Conservation (phyloP, 2,329 filamentous ascomycete genomes). For the Talaromyces sp. region DNA sequence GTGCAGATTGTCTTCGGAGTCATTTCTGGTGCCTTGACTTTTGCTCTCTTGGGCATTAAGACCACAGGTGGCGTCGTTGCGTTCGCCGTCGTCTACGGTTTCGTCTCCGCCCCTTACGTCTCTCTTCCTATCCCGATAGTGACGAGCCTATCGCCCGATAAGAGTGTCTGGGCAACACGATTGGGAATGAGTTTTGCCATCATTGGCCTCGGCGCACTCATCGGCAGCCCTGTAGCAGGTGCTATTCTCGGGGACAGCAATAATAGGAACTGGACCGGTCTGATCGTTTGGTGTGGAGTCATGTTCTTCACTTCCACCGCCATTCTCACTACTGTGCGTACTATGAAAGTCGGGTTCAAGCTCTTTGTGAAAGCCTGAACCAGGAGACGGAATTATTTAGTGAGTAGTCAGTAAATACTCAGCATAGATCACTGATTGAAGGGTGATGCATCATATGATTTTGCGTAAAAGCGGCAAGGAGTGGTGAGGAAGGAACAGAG, state of each 20-base stretch:
- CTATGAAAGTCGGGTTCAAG: conserved; percentile 11
- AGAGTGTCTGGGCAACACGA: conserved; percentile 49
- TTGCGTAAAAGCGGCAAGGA: too few species aligned
- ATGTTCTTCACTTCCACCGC: conserved; percentile 10
- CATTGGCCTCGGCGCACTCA: conserved; percentile 49
- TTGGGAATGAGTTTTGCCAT: conserved; percentile 54
- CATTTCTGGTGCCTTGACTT: conserved; percentile 10
- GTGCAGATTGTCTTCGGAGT: conserved; percentile 9
- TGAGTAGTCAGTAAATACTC: too few species aligned
- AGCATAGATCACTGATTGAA: too few species aligned
- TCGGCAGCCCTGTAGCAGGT: conserved; percentile 52
- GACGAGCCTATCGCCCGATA: conserved; percentile 49
- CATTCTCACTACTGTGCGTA: conserved; percentile 11
- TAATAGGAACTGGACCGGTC: conserved; percentile 7
- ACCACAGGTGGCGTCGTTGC: conserved; percentile 6
- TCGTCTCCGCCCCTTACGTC: conserved; percentile 5
- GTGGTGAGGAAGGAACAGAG: too few species aligned
- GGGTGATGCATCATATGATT: too few species aligned
- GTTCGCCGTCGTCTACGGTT: conserved; percentile 8
- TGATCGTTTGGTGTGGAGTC: conserved; percentile 12
- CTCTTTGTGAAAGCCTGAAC: conserved; percentile 9
- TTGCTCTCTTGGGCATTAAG: conserved; percentile 10
- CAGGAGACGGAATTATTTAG: conserved; percentile 1
- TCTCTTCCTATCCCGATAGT: conserved; percentile 58
- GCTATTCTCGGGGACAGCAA: conserved; percentile 22